phyloP scores from a whole-genome alignment of 2,329 filamentous ascomycete genomes.

The Colletotrichum tropicicola region DNA sequence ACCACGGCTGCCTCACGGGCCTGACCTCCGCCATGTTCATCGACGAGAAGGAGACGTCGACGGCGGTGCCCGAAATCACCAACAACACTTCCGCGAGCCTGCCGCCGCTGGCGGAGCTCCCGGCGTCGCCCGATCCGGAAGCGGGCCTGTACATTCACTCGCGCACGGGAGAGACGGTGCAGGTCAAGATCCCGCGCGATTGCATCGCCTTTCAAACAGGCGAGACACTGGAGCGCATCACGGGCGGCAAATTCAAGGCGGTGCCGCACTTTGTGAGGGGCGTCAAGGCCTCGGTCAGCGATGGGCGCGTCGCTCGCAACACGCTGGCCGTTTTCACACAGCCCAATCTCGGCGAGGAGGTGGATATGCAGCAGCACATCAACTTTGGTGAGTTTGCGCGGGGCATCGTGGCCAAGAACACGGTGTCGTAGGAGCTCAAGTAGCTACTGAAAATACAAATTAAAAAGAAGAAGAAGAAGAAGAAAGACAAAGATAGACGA shows the following conservation, averaged over 20 bases:
- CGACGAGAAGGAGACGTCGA: conserved; percentile 69
- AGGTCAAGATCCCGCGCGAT: conserved; percentile 90
- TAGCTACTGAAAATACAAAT: too few species aligned
- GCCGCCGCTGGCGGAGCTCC: conserved; percentile 73
- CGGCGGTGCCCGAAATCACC: conserved; percentile 42
- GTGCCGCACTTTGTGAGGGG: conserved; percentile 96
- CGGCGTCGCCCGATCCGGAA: conserved; percentile 79
- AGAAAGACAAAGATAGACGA: too few species aligned
- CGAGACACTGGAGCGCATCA: conserved; percentile 90
- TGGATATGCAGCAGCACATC: conserved; percentile 72
- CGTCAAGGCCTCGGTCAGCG: conserved; percentile 63
- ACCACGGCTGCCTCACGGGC: conserved; percentile 93
- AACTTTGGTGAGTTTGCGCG: conserved; percentile 82
- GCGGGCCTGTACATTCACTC: conserved; percentile 96
- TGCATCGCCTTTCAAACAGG: conserved; percentile 97
- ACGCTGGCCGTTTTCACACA: conserved; percentile 97
- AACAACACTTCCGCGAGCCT: conserved; percentile 40
- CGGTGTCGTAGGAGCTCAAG: conserved; percentile 53
- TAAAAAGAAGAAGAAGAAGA: too few species aligned
- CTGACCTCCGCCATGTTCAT: conserved; percentile 97
- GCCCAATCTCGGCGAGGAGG: conserved; percentile 85
- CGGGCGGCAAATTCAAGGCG: conserved; percentile 88
- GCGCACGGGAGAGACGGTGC: conserved; percentile 81
- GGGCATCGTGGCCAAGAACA: conserved; percentile 68
- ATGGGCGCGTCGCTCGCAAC: conserved; percentile 75